A percentile compares a stretch with the other conserved stretches of the same genome.
Evolutionary conservation across 768 basidiomycete genomes (phyloP).

Genomic region (Amanita pseudoporphyria): DNA sequence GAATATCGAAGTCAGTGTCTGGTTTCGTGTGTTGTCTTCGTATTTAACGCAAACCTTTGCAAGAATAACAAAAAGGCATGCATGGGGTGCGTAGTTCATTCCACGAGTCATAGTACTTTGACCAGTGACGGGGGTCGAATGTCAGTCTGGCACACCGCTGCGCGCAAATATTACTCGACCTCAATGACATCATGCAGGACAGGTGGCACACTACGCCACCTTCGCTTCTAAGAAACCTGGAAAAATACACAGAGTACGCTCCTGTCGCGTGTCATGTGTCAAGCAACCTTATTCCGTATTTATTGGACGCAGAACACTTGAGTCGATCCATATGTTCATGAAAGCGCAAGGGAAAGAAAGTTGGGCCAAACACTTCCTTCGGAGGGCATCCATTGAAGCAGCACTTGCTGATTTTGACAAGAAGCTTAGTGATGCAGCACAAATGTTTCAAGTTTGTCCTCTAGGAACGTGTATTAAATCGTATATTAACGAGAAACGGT

Average conservation of each 20-base stretch:
- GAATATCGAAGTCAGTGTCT: conserved; percentile 14
- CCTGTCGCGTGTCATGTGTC: neutral
- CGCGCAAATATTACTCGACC: conserved; percentile 30
- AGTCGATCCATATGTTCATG: conserved; percentile 30
- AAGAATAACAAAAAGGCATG: conserved; percentile 31
- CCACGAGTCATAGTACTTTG: neutral
- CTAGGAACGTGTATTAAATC: neutral
- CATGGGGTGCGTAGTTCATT: conserved; percentile 13
- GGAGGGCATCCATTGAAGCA: conserved; percentile 29
- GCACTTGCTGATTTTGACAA: conserved; percentile 24
- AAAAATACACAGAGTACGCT: conserved; percentile 30
- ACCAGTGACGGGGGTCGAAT: neutral
- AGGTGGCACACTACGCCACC: conserved; percentile 34
- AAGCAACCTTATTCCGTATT: neutral
- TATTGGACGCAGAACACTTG: conserved; percentile 23
- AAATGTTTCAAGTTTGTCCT: conserved; percentile 33
- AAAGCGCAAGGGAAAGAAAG: conserved; percentile 25
- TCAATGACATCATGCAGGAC: conserved; percentile 35
- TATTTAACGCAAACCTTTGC: neutral
- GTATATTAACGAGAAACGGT: neutral
- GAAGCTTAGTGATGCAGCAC: conserved; percentile 33
- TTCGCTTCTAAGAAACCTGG: conserved; percentile 27
- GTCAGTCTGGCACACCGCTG: conserved; percentile 26
- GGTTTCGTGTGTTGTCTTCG: neutral
- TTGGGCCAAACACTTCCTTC: conserved; percentile 31